A percentile compares a stretch with the other conserved stretches of the same genome.
Conservation (phyloP, 2,329 filamentous ascomycete genomes). For the Venturia oleaginea region DNA sequence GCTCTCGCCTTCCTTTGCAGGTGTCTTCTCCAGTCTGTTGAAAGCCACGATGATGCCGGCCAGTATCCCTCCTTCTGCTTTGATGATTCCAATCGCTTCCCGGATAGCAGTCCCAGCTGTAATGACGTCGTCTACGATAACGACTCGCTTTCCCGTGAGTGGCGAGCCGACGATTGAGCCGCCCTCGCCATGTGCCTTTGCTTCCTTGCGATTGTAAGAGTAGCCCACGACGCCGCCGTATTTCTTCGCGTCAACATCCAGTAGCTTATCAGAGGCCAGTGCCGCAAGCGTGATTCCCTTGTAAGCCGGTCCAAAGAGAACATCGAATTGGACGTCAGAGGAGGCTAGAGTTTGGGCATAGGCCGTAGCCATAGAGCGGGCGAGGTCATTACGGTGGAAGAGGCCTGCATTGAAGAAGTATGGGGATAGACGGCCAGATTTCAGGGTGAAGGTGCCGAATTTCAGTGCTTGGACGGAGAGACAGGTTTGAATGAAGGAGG, state of each 20-base stretch:
- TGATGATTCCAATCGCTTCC: slow-evolving; percentile 84
- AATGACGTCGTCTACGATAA: slow-evolving; percentile 95
- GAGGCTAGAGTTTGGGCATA: slow-evolving; percentile 58
- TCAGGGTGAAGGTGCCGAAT: slow-evolving; percentile 80
- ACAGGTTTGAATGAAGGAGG: slow-evolving; percentile 61
- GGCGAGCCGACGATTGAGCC: slow-evolving; percentile 84
- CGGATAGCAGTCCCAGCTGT: slow-evolving; percentile 90
- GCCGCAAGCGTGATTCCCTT: slow-evolving; percentile 92
- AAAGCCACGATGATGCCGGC: slow-evolving; percentile 83
- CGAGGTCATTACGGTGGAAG: slow-evolving; percentile 73
- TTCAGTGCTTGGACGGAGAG: slow-evolving; percentile 62
- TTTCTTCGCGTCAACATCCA: slow-evolving; percentile 54
- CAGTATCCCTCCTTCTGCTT: slow-evolving; percentile 72
- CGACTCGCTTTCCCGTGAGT: slow-evolving; percentile 72
- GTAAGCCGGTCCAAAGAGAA: slow-evolving; percentile 91
- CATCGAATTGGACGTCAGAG: slow-evolving; percentile 56
- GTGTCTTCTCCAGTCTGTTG: slow-evolving; percentile 78
- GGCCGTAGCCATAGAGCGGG: slow-evolving; percentile 68
- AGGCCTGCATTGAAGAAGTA: slow-evolving; percentile 98
- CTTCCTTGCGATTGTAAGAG: slow-evolving; percentile 92
- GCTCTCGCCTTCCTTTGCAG: slow-evolving; percentile 43
- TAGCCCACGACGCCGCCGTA: slow-evolving; percentile 64
- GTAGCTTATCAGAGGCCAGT: slow-evolving; percentile 66
- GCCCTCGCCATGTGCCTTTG: slow-evolving; percentile 91
- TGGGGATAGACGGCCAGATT: slow-evolving; percentile 81